phyloP scores from a whole-genome alignment of 345 rosid genomes.

The Microcos paniculata region DNA sequence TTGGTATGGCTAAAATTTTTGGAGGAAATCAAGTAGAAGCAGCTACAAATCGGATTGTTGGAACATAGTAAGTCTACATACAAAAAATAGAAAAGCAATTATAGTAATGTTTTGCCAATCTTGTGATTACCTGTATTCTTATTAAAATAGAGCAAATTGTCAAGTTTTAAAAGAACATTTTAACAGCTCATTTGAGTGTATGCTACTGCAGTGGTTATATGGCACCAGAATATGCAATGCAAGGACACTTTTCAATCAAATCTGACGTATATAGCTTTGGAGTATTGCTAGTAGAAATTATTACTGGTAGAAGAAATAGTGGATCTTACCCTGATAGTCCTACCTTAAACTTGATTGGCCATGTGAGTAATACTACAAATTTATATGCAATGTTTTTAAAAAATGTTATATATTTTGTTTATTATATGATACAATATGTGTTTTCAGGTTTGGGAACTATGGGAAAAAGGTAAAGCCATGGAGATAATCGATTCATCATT shows the following conservation, averaged over 20 bases:
- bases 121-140: too few relatives aligned
- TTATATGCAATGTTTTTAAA: neutral
- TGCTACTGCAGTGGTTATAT: slow-evolving; percentile 51
- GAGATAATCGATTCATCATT: slow-evolving; percentile 37
- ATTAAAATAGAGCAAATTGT: too few relatives aligned
- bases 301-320: slow-evolving; percentile 43
- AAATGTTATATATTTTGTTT: neutral
- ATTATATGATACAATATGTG: neutral
- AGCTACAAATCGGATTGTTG: slow-evolving; percentile 49
- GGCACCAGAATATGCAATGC: slow-evolving; percentile 74
- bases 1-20: slow-evolving; percentile 58
- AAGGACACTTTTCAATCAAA: slow-evolving; percentile 56
- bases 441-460: slow-evolving; percentile 52
- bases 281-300: slow-evolving; percentile 56
- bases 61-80: slow-evolving; percentile 53
- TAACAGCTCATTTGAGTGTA: neutral
- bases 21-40: slow-evolving; percentile 47
- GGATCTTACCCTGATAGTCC: slow-evolving; percentile 20
- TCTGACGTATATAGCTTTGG: slow-evolving; percentile 71
- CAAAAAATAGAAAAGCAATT: too few relatives aligned
- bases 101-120: too few relatives aligned
- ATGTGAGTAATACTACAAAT: slow-evolving; percentile 36
- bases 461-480: slow-evolving; percentile 34
- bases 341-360: slow-evolving; percentile 39
- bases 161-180: too few relatives aligned